A percentile compares a stretch with the other conserved stretches of the same genome.
These are phyloP conservation scores for Yamadazyma triangularis DNA, from an alignment of 1,139 yeast species.

Conservation along the genomic window DNA sequence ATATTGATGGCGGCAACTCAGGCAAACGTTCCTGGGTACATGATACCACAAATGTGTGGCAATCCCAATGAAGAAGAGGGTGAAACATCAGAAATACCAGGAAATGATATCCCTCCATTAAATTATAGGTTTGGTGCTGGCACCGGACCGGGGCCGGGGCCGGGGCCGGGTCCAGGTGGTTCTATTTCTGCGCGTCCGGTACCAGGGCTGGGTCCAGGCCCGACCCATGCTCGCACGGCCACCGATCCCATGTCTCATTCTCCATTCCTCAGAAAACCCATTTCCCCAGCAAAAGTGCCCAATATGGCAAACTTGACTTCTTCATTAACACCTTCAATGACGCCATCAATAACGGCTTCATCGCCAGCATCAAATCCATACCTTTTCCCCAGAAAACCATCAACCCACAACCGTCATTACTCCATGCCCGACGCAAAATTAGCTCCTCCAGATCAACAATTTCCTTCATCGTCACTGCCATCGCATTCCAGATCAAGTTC, in stretches of 20 bases:
- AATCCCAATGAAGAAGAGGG: too few species aligned
- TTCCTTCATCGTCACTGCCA: conserved; percentile 1
- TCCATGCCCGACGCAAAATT: conserved; percentile 2
- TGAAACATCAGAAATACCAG: too few species aligned
- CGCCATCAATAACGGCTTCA: conserved; percentile 1
- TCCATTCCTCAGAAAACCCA: conserved; percentile 18
- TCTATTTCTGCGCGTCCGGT: background rate
- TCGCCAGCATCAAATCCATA: too few species aligned
- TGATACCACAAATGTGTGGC: conserved; percentile 64
- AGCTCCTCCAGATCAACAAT: too few species aligned
- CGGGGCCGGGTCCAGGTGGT: background rate
- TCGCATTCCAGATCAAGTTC: conserved; percentile 10
- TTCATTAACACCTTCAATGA: conserved; percentile 3
- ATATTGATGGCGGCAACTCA: conserved; percentile 58
- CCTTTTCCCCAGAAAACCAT: too few species aligned
- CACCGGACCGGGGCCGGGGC: background rate
- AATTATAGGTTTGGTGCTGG: conserved; percentile 11
- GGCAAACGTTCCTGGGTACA: conserved; percentile 61
- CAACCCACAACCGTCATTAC: conserved; percentile 1
- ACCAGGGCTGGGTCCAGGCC: conserved; percentile 1
- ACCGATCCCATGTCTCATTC: too few species aligned
- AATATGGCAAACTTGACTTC: conserved; percentile 4
- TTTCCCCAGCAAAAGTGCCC: conserved; percentile 56
- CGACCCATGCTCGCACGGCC: too few species aligned
- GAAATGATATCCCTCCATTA: conserved; percentile 8